Evolutionary conservation across 2,329 filamentous ascomycete species (phyloP).

Genomic region (Davidsoniella neocaledoniae): DNA sequence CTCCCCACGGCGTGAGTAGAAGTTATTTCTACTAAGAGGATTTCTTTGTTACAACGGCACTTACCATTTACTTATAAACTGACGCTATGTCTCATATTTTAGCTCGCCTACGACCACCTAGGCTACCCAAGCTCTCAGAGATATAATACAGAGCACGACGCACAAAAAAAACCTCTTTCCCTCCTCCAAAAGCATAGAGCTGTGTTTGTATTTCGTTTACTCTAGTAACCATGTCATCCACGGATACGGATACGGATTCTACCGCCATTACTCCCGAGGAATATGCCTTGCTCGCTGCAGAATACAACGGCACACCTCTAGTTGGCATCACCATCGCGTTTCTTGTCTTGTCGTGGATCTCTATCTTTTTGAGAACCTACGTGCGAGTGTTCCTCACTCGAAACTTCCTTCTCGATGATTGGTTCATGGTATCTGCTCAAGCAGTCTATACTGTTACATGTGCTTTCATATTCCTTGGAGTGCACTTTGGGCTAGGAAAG

Average conservation of each 20-base stretch:
- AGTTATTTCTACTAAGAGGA: too few relatives aligned
- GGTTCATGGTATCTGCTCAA: conserved; percentile 33
- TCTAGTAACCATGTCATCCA: background rate
- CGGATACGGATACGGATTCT: background rate
- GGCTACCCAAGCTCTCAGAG: background rate
- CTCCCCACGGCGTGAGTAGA: too few relatives aligned
- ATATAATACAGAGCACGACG: background rate
- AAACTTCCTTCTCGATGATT: conserved; percentile 33
- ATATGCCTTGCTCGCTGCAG: conserved; percentile 18
- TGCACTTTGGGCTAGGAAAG: conserved; percentile 26
- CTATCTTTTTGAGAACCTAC: conserved; percentile 27
- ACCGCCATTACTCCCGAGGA: background rate
- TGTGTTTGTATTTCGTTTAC: too few relatives aligned
- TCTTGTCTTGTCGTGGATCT: conserved; percentile 25
- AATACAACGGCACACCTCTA: conserved; percentile 24
- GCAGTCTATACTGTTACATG: conserved; percentile 31
- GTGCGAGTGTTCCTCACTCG: conserved; percentile 28
- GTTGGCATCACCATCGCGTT: conserved; percentile 23
- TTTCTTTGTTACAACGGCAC: too few relatives aligned
- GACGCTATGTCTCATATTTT: background rate
- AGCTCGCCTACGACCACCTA: background rate
- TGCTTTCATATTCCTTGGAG: conserved; percentile 27
- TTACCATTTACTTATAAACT: too few relatives aligned
- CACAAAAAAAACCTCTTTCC: background rate
- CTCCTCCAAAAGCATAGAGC: background rate